A percentile compares a stretch with the other conserved stretches of the same genome.
phyloP scores from a whole-genome alignment of 1,139 yeast genomes.

The Debaryomyces sp. region DNA sequence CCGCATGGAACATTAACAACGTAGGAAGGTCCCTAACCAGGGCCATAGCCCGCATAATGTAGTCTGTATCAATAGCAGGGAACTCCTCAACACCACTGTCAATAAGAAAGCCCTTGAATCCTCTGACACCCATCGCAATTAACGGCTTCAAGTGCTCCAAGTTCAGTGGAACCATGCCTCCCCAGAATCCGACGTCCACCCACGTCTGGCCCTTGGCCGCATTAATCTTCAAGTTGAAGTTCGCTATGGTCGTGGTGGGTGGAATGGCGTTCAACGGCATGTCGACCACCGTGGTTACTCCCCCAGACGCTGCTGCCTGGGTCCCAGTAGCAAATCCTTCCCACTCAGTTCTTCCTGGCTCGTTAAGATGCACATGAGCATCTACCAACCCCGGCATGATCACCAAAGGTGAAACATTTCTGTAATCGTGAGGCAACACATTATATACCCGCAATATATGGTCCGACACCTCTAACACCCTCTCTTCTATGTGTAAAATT shows the following conservation, averaged over 20 bases:
- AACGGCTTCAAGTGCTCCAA: slow-evolving; percentile 69
- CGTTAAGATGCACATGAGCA: slow-evolving; percentile 90
- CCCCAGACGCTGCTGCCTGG: slow-evolving; percentile 90
- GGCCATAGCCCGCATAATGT: slow-evolving; percentile 67
- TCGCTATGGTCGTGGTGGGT: slow-evolving; percentile 84
- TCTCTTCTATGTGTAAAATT: slow-evolving; percentile 52
- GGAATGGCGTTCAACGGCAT: slow-evolving; percentile 97
- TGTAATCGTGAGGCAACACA: slow-evolving; percentile 41
- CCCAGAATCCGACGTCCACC: slow-evolving; percentile 97
- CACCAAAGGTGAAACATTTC: slow-evolving; percentile 64
- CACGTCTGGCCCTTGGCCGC: slow-evolving; percentile 85
- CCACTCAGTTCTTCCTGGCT: slow-evolving; percentile 95
- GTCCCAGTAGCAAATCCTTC: slow-evolving; percentile 96
- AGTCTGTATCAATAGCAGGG: slow-evolving; percentile 70
- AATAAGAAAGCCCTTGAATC: slow-evolving; percentile 88
- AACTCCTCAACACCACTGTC: slow-evolving; percentile 95
- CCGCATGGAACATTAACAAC: slow-evolving; percentile 90
- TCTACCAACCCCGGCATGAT: slow-evolving; percentile 92
- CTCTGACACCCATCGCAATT: slow-evolving; percentile 83
- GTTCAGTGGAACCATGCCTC: slow-evolving; percentile 85
- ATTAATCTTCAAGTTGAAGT: slow-evolving; percentile 68
- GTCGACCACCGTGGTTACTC: slow-evolving; percentile 93
- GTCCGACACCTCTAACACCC: slow-evolving; percentile 39
- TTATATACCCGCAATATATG: slow-evolving; percentile 43
- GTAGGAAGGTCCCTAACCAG: slow-evolving; percentile 64